These are phyloP conservation scores for Trametes sp. DNA, from an alignment of 1,284 basidiomycete genomes.

Conservation along the genomic window DNA sequence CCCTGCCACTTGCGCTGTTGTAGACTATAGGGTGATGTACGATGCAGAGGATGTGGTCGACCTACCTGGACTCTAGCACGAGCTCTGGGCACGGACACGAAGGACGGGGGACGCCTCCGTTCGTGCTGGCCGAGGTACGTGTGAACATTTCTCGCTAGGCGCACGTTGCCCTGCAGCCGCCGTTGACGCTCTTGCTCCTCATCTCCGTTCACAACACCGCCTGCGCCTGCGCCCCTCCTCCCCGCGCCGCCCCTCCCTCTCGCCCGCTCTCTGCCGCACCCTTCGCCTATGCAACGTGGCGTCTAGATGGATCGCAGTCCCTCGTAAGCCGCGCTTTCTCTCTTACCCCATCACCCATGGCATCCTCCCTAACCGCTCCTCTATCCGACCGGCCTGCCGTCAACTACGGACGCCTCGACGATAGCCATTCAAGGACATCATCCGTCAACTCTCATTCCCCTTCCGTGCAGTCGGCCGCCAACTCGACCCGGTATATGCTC, in stretches of 20 bases:
- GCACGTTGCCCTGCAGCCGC: constrained; percentile 11
- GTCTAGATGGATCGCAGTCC: constrained; percentile 40
- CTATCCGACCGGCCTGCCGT: constrained; percentile 9
- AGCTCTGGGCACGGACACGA: constrained; percentile 23
- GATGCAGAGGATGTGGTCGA: constrained; percentile 62
- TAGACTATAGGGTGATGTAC: constrained; percentile 24
- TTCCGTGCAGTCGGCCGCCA: constrained; percentile 46
- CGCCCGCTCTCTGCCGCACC: constrained; percentile 9
- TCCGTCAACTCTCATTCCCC: constrained; percentile 47
- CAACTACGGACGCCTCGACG: constrained; percentile 19
- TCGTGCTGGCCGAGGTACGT: constrained; percentile 31
- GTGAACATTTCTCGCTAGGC: constrained; percentile 25
- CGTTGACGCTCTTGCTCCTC: constrained; percentile 23
- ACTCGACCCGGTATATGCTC: constrained; percentile 49
- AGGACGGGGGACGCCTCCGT: constrained; percentile 17
- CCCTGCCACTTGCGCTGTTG: not conserved
- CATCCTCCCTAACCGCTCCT: constrained; percentile 15
- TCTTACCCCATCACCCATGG: constrained; percentile 13
- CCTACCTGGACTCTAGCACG: constrained; percentile 49
- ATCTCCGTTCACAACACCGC: constrained; percentile 12
- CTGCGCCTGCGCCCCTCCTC: constrained; percentile 15
- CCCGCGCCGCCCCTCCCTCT: not conserved
- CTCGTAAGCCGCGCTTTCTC: constrained; percentile 31
- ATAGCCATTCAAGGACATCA: constrained; percentile 44
- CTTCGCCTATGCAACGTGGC: constrained; percentile 30